phyloP scores from a whole-genome alignment of 768 basidiomycete species.

The Tephrocybe sp. region DNA sequence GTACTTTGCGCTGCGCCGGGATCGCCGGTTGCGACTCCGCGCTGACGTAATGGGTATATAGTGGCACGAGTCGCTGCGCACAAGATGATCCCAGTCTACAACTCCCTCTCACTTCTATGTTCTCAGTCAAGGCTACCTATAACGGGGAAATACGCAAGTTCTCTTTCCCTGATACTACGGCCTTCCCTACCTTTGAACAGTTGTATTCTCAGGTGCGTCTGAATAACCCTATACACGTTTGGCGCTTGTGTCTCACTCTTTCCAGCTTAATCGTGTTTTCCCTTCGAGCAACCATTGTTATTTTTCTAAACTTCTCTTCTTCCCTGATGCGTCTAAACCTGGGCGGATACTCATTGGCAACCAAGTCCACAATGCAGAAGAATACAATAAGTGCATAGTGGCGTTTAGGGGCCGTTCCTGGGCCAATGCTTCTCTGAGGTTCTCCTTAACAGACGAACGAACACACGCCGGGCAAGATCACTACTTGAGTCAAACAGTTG shows the following conservation, averaged over 20 bases:
- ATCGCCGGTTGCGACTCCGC: too few species aligned
- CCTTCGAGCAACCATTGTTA: slow-evolving; percentile 59
- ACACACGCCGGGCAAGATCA: slow-evolving; percentile 13
- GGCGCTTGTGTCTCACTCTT: slow-evolving; percentile 25
- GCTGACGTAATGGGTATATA: slow-evolving; percentile 19
- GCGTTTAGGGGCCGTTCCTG: slow-evolving; percentile 53
- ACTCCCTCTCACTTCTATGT: slow-evolving; percentile 45
- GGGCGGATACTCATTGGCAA: slow-evolving; percentile 61
- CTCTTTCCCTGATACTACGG: slow-evolving; percentile 46
- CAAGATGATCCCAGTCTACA: slow-evolving; percentile 5
- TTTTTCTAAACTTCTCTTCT: slow-evolving; percentile 70
- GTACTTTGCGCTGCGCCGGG: too few species aligned
- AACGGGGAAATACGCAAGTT: slow-evolving; percentile 68
- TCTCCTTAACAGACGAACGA: slow-evolving; percentile 57
- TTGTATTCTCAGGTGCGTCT: slow-evolving; percentile 60
- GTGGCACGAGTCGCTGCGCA: background rate
- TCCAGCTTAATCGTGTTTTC: slow-evolving; percentile 71
- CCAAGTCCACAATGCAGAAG: slow-evolving; percentile 57
- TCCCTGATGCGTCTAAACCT: slow-evolving; percentile 52
- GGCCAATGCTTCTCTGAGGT: slow-evolving; percentile 60
- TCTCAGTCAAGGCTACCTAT: slow-evolving; percentile 81
- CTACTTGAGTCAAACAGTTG: slow-evolving; percentile 7
- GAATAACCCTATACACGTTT: background rate
- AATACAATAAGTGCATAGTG: slow-evolving; percentile 53
- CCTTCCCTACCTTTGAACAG: slow-evolving; percentile 65